phyloP scores from a whole-genome alignment of 1,284 basidiomycete genomes.

The Phellopilus nigrolimitatus region DNA sequence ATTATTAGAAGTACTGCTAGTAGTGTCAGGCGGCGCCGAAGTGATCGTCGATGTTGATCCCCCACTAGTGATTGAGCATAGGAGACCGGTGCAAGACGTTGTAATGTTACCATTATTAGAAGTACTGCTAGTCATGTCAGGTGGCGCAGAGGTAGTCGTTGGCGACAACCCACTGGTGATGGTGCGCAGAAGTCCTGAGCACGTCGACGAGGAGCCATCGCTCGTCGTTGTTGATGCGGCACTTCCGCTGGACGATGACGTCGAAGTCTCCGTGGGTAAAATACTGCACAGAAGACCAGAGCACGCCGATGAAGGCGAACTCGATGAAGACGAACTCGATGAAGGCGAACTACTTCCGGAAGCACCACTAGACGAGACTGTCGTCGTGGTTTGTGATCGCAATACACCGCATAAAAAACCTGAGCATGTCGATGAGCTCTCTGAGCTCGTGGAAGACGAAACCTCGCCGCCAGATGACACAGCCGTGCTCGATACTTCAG shows the following conservation, averaged over 20 bases:
- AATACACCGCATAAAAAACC: not conserved
- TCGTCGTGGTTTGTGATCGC: not conserved
- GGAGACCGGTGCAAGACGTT: too few relatives aligned
- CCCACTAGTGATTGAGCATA: constrained; percentile 9
- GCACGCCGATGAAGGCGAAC: too few relatives aligned
- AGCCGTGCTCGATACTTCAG: too few relatives aligned
- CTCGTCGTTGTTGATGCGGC: not conserved
- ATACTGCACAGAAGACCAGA: not conserved
- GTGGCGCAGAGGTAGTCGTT: not conserved
- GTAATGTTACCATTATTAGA: not conserved
- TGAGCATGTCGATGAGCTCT: not conserved
- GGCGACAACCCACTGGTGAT: constrained; percentile 4
- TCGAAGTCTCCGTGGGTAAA: not conserved
- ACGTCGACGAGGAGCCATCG: constrained; percentile 2
- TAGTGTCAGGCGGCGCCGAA: not conserved
- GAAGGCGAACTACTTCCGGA: not conserved
- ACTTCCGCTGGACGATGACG: not conserved
- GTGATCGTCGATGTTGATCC: not conserved
- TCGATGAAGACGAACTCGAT: too few relatives aligned
- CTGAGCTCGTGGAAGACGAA: not conserved
- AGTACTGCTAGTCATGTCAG: constrained; percentile 1
- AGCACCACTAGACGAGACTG: not conserved
- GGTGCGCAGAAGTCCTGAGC: constrained; percentile 11
- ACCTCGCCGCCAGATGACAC: not conserved
- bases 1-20: too few relatives aligned